phyloP scores from a whole-genome alignment of 169 alveolate species.

The Plasmodium sp. region DNA sequence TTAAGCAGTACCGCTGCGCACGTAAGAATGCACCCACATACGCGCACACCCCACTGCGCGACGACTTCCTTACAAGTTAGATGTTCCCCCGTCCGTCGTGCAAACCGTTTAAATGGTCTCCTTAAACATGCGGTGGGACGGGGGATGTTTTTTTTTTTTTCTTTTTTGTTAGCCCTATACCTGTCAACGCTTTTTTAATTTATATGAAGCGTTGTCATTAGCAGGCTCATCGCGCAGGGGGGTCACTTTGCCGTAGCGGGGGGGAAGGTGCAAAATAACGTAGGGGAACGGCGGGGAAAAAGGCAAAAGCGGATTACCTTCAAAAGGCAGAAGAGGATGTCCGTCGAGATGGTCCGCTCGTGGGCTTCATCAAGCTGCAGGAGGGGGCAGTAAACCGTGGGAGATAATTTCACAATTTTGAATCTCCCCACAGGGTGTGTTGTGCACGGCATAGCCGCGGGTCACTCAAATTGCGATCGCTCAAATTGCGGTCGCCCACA shows the following conservation, averaged over 20 bases:
- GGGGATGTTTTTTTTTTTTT: background rate
- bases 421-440: background rate
- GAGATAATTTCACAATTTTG: background rate
- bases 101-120: background rate
- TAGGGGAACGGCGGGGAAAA: background rate
- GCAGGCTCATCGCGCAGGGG: conserved; percentile 6
- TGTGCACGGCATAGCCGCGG: background rate
- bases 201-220: conserved; percentile 41
- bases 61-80: no score
- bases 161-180: conserved; percentile 86
- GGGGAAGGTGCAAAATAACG: background rate
- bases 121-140: background rate
- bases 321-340: conserved; percentile 97
- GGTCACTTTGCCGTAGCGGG: background rate
- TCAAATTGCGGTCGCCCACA: background rate
- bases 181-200: conserved; percentile 85
- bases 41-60: background rate
- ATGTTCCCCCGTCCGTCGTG: background rate
- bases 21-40: background rate
- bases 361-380: conserved; percentile 99
- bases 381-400: background rate
- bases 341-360: conserved; percentile 99
- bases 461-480: background rate
- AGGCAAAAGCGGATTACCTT: conserved; percentile 82
- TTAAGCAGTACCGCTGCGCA: background rate